A percentile compares a stretch with the other conserved stretches of the same genome.
Conservation (phyloP, 257 asterid genomes). For the Solanum chilense region DNA sequence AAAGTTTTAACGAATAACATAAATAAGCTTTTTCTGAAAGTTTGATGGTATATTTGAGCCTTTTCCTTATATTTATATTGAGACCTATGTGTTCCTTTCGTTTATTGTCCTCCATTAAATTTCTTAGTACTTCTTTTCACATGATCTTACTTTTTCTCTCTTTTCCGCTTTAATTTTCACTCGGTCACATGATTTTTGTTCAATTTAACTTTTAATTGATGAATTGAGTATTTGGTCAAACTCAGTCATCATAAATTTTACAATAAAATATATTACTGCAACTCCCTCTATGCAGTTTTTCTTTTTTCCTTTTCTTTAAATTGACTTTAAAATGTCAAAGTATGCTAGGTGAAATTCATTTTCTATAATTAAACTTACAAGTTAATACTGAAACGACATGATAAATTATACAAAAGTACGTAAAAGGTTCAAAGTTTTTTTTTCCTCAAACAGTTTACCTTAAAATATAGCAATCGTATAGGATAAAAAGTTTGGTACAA, state of each 20-base stretch:
- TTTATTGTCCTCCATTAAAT: neutral
- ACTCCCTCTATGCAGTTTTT: neutral
- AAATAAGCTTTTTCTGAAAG: accelerated
- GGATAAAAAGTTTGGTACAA: neutral
- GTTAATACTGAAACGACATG: neutral
- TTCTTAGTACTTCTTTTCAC: neutral
- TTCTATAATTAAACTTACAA: neutral
- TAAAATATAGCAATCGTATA: neutral
- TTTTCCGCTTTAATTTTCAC: neutral
- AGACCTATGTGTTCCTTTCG: neutral
- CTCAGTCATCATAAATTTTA: neutral
- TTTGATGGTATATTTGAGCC: too few species aligned
- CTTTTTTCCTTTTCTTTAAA: neutral
- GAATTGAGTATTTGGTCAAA: neutral
- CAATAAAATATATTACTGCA: neutral
- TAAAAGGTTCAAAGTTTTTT: neutral
- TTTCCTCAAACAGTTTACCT: neutral
- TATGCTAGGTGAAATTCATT: neutral
- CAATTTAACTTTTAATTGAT: neutral
- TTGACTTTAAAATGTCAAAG: neutral
- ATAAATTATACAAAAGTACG: neutral
- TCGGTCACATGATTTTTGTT: neutral
- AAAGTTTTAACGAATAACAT: too few species aligned
- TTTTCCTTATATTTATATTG: neutral
- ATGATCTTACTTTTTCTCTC: neutral